Evolutionary conservation across 495 filamentous ascomycete genomes (phyloP).

Genomic region (Trichoderma virens): DNA sequence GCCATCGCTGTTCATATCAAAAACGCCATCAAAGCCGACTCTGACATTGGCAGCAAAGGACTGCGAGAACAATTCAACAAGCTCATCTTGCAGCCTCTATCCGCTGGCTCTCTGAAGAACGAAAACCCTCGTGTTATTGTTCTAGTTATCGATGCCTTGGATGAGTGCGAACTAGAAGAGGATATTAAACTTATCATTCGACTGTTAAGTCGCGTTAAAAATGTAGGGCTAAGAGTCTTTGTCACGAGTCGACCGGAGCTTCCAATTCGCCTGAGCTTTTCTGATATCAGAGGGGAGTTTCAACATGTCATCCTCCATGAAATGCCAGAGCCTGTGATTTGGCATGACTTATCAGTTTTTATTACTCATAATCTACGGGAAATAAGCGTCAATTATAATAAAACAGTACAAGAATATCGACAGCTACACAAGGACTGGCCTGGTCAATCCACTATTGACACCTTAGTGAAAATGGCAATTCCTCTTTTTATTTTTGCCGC

Average conservation of each 20-base stretch:
- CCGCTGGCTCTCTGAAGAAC: too few species aligned
- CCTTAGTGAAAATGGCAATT: constrained; percentile 30
- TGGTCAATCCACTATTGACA: constrained; percentile 18
- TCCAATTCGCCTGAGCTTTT: constrained; percentile 29
- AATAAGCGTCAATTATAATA: constrained; percentile 21
- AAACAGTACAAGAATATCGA: background rate
- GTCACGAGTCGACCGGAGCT: constrained; percentile 39
- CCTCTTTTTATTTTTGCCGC: constrained; percentile 39
- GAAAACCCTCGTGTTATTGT: too few species aligned
- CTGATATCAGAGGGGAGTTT: constrained; percentile 19
- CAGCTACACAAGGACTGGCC: constrained; percentile 33
- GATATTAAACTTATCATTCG: constrained; percentile 32
- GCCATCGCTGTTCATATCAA: constrained; percentile 24
- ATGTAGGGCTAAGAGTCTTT: constrained; percentile 16
- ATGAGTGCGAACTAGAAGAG: constrained; percentile 39
- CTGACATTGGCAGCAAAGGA: constrained; percentile 28
- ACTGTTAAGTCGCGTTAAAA: constrained; percentile 22
- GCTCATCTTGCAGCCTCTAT: constrained; percentile 38
- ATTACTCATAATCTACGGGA: constrained; percentile 17
- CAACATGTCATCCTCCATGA: constrained; percentile 26
- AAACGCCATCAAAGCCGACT: constrained; percentile 30
- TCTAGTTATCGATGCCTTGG: constrained; percentile 47
- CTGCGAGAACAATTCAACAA: constrained; percentile 40
- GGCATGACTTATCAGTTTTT: constrained; percentile 30
- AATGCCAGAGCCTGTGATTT: constrained; percentile 22